Conservation (phyloP, 495 filamentous ascomycete species). For the Penicillium paradoxum region DNA sequence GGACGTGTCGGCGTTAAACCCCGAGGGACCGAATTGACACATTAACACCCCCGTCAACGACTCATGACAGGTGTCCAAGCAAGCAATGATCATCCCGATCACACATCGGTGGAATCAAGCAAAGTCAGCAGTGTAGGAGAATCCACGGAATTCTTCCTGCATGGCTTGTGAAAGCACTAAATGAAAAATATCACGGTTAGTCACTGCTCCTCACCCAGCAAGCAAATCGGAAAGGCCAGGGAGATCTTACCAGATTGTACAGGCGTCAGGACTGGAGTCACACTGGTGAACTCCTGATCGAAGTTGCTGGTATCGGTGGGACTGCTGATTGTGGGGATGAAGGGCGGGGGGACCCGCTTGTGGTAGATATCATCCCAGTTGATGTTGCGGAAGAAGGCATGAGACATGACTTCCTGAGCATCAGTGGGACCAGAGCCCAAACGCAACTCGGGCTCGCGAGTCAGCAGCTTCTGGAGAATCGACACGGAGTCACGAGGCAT, state of each 20-base stretch:
- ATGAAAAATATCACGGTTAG: constrained; percentile 9
- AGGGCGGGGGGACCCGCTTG: constrained; percentile 85
- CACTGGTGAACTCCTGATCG: constrained; percentile 96
- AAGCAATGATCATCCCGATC: constrained; percentile 11
- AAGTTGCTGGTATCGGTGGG: constrained; percentile 99
- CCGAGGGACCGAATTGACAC: background rate
- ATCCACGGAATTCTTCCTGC: constrained; percentile 99
- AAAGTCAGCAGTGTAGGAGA: constrained; percentile 89
- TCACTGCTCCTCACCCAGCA: constrained; percentile 5
- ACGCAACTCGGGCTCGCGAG: constrained; percentile 86
- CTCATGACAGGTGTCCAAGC: constrained; percentile 8
- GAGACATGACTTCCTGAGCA: constrained; percentile 98
- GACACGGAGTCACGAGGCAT: constrained; percentile 98
- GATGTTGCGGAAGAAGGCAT: constrained; percentile 95
- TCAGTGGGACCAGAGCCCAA: constrained; percentile 94
- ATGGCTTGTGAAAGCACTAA: constrained; percentile 94
- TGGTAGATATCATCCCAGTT: constrained; percentile 99
- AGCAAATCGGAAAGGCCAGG: background rate
- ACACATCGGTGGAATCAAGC: constrained; percentile 30
- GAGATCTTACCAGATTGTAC: constrained; percentile 86
- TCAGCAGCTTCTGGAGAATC: constrained; percentile 95
- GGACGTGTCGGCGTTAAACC: constrained; percentile 8
- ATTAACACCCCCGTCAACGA: constrained; percentile 1
- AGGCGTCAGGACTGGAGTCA: constrained; percentile 93
- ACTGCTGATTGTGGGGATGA: constrained; percentile 80